Base-by-base conservation (phyloP, 371 early-diverging fungal species). In the Zopfochytrium polystomum region DNA sequence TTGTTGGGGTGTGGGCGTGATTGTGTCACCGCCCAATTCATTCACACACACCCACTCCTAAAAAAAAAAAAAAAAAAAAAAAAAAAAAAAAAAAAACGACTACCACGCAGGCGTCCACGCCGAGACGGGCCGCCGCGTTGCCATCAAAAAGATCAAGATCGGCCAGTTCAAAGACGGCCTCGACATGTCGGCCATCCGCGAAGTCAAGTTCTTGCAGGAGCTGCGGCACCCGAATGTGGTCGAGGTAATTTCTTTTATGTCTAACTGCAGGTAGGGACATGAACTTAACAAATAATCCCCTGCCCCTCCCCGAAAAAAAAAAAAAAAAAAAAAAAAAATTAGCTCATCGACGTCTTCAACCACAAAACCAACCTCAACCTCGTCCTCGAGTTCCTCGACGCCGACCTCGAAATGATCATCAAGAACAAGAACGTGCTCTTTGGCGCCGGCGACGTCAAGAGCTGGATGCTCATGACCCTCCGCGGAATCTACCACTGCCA, bases 391-490 rank as follows among this genome's bases (percentile, higher is more conserved):
- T 98, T 86, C 62, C 74, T 96, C 57, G 95, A 95, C 59, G 88
- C 91, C 5, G 98, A 98, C 75, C 72, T 99, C 49, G 99, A 99
- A 71, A 86, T 86, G 74, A 85, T 99, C 43, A 98, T 99, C 76
- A 96, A 96, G 68, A 96, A 96, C 66, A 89, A 89, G 62, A 82
- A 80, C 46, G 77, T 98, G 29, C 82, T 96, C 22, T 95, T 99
- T 71, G 91, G 90, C 85, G 90, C 96, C 2, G 92, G 88, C 2
- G 98, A 99, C 73, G 93, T 99, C 47, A 99, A 99, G 72, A 86
- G 91, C 54, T 99, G 99, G 99, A 89, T 99, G 90, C 58, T 92
- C 60, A 99, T 99, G 99, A 90, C 92, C 47, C 70, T 99, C 30
- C 85, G 92, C 29, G 99, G 99, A 7, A 74, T 99, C 44, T 85